Evolutionary conservation across 768 basidiomycete species (phyloP).

Genomic region (Leccinum fibrillosum): DNA sequence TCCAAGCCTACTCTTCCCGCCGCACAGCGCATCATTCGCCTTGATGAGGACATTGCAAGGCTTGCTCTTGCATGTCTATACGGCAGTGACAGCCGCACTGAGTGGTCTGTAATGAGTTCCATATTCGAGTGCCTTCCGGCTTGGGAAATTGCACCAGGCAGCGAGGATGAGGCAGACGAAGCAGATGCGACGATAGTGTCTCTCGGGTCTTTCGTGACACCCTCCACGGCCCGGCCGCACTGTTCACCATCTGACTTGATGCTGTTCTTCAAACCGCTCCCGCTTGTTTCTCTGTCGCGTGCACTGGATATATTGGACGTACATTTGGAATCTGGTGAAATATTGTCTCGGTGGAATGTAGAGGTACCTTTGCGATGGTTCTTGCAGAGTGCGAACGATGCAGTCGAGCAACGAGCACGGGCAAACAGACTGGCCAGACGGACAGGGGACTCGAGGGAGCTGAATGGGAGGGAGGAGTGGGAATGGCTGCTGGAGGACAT

Average conservation of each 20-base stretch:
- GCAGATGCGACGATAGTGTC: conserved; percentile 81
- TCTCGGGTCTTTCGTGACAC: conserved; percentile 75
- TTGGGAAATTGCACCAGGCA: conserved; percentile 64
- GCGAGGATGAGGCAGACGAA: conserved; percentile 64
- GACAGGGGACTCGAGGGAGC: conserved; percentile 53
- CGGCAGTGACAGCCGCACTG: conserved; percentile 64
- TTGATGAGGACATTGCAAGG: conserved; percentile 81
- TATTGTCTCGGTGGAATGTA: conserved; percentile 83
- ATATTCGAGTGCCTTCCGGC: conserved; percentile 97
- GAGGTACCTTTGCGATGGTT: conserved; percentile 88
- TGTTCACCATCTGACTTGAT: conserved; percentile 69
- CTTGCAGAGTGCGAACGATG: conserved; percentile 67
- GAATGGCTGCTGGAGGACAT: conserved; percentile 87
- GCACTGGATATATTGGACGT: conserved; percentile 90
- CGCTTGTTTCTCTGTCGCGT: conserved; percentile 68
- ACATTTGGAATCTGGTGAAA: conserved; percentile 92
- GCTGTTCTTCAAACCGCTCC: conserved; percentile 79
- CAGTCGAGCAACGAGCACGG: conserved; percentile 72
- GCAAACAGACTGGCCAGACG: conserved; percentile 83
- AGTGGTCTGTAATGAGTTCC: conserved; percentile 82
- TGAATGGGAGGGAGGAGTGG: conserved; percentile 74
- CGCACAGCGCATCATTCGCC: conserved; percentile 68
- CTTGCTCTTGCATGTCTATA: conserved; percentile 89
- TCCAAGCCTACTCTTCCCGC: conserved; percentile 85
- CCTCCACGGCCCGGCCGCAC: conserved; percentile 56